Evolutionary conservation across 441 rosid genomes (phyloP), one percentile per base, ranked within the genome.

Genomic region (Croton laevigatus): DNA sequence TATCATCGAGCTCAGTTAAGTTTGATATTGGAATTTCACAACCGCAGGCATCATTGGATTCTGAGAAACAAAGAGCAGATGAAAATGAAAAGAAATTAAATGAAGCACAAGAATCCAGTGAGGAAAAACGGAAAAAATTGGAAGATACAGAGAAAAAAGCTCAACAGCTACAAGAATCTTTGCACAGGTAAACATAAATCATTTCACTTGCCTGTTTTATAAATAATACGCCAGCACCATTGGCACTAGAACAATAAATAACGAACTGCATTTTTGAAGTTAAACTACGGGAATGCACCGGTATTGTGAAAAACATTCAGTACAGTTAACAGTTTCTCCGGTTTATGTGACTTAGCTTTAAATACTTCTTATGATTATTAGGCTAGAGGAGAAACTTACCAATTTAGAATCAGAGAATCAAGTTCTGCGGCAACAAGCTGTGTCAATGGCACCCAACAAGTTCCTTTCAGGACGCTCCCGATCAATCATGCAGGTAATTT

Each of bases 381-480:
- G 98, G 87, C 82, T 89, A 80, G 98, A 96, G 79, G 99, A 96
- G 84, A 96, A 91, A 79, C 84, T 93, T 66, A 71, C 72, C 69
- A 96, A 96, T 74, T 76, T 91, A 74, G 97, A 93, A 80, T 96
- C 99, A 9, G 99, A 93, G 84, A 93, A 93, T 73, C 87, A 91
- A 89, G 99, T 93, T 65, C 83, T 96, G 37, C 82, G 97, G 59
- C 99, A 96, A 75, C 99, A 96, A 78, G 97, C 97, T 64, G 91
- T 96, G 73, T 89, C 98, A 45, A 88, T 96, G 89, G 89, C 99
- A 79, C 98, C 99, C n/a, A 96, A 88, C 65, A 93, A 90, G 82
- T 90, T 91, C 83, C 91, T 95, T 71, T 93, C 98, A 54, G 98
- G 97, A 52, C 97, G 98, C 71, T 93, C 98, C 69, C 81, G 97